Base-by-base conservation (phyloP, 2,329 filamentous ascomycete species). In the Phoma sp. region DNA sequence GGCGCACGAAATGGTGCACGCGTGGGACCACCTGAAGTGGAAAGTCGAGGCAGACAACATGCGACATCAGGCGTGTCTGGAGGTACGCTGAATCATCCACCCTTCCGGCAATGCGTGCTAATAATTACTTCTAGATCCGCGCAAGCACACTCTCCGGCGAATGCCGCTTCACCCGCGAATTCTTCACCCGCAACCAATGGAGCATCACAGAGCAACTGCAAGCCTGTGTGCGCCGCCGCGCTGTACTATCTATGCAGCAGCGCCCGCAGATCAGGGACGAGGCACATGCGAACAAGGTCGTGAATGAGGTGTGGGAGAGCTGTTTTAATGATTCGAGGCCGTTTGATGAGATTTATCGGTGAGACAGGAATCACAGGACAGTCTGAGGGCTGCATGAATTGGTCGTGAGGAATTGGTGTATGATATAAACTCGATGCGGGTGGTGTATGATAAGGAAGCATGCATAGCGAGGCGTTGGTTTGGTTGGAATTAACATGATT, bases 241-340 rank as follows among this genome's bases (percentile, higher is more conserved):
- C 95, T 10, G 87, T 92, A 28, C 78, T 90, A 63, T 96, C 91
- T 18, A 86, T 99, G 65, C 84, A 87, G 79, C 87, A 85, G 28
- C 83, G 95, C 57, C 92, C 92, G 14, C 82, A 83, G 39, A 95
- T 93, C 72, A 91, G 90, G 74, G 90, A 96, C 75, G 88, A 96
- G 66, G 87, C 87, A 12, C 91, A 98, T 64, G 95, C 95, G 4
- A 84, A 86, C 45, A 91, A 90, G 77, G 87, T 96, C 21, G 92
- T 99, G 53, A 95, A 98, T 76, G 89, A 96, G 76, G 95, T 99
- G n/a, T 99, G 93, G 92, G 93, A 96, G 64, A 97, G 92, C 67
- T 99, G 95, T 76, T 99, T 96, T 74, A 81, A 85, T 45, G 95
- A 99, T 76, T 98, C 93, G 4, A 83, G 95, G 69, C 95, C 95